Conservation (phyloP, 140 eudicot species). For the Erigeron philadelphicus region DNA sequence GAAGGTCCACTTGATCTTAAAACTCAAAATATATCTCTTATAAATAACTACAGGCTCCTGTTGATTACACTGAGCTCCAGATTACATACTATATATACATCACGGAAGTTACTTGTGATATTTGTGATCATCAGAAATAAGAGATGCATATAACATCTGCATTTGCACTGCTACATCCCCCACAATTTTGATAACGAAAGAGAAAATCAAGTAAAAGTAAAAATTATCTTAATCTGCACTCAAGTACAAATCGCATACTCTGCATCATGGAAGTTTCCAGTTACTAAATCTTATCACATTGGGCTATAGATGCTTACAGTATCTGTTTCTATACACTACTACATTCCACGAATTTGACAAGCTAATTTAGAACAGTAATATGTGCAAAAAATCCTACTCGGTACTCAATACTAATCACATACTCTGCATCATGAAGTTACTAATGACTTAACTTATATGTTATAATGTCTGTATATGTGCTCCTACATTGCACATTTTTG, state of each 20-base stretch:
- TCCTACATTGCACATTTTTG: neutral
- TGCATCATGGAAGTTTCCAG: constrained; percentile 9
- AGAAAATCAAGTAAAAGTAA: too few species aligned
- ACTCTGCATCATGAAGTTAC: too few species aligned
- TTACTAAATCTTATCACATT: neutral
- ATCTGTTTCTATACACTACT: neutral
- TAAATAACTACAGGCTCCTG: constrained; percentile 8
- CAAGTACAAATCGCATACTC: constrained; percentile 6
- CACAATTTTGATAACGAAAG: neutral
- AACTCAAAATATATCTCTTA: neutral
- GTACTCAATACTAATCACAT: too few species aligned
- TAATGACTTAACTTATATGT: neutral
- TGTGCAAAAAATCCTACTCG: too few species aligned
- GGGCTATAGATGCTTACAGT: neutral
- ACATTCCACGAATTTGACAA: neutral
- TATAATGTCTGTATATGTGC: neutral
- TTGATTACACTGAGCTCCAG: constrained; percentile 5
- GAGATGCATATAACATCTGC: neutral
- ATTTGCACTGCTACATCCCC: neutral
- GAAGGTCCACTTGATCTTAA: constrained; percentile 1
- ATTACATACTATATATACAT: neutral
- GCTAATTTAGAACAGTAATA: too few species aligned
- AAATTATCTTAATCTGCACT: too few species aligned
- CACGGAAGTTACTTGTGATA: constrained; percentile 12
- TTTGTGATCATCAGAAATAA: neutral